Base-by-base conservation (phyloP, 2,329 filamentous ascomycete species). In the Alternaria arborescens region DNA sequence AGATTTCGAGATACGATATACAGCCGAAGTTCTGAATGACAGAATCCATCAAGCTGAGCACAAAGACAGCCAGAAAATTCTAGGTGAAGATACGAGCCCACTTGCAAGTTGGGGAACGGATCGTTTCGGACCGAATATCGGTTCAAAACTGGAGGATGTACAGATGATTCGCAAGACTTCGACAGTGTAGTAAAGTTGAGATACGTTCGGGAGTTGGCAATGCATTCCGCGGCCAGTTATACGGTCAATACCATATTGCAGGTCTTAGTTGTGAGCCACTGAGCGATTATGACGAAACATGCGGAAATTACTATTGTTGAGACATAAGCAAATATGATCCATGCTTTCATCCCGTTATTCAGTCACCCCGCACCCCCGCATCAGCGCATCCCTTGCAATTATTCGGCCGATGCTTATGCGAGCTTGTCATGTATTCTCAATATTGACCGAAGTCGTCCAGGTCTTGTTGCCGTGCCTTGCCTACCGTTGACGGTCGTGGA, bases 401-500 rank as follows among this genome's bases (percentile, higher is more conserved):
- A 12, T 10, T 48, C 51, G 42, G 32, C 44, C 26, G 24, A 42
- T 41, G 20, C 22, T n/a, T 26, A 30, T 8, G 18, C 52, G 8
- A 24, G 18, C 24, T 40, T 51, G n/a, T 41, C n/a, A 18, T 46
- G 44, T 11, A 16, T 26, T 26, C 11, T 30, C 48, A 26, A 28
- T 43, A 26, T 34, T 30, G 24, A 30, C 12, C 24, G 22, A 22
- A 48, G 20, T 20, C 41, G 16, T 30, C n/a, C 22, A 22, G 41
- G 24, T 36, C 22, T 40, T 40, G 26, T 6, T 46, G 24, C 34
- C n/a, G 36, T 52, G 20, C 36, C 22, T 44, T 47, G 5, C n/a
- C 48, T 46, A 26, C 46, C 40, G 42, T 47, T 58, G 14, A 38
- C 48, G 26, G 48, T 46, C 32, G 24, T 26, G 22, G 30, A 61